A percentile compares a stretch with the other conserved stretches of the same genome.
Evolutionary conservation across 768 basidiomycete species (phyloP).

Genomic region (Lentinus brumalis): DNA sequence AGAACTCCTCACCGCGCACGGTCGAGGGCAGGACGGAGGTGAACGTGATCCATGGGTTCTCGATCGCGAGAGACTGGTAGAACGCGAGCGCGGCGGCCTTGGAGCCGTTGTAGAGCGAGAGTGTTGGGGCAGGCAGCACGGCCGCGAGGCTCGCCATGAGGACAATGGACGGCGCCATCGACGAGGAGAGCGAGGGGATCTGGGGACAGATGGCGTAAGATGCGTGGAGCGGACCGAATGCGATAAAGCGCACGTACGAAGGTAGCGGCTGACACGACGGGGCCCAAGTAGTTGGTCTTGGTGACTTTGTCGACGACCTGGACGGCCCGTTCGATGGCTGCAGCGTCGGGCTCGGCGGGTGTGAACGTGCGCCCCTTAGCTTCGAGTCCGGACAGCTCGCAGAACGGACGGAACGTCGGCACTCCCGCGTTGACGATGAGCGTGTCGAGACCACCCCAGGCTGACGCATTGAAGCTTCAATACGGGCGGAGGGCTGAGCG

Average conservation of each 20-base stretch:
- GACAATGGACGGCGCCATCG: slow-evolving; percentile 69
- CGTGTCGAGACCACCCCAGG: slow-evolving; percentile 83
- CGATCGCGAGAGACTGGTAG: slow-evolving; percentile 78
- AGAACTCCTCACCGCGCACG: slow-evolving; percentile 71
- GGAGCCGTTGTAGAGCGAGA: slow-evolving; percentile 79
- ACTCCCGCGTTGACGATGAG: slow-evolving; percentile 83
- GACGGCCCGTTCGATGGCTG: slow-evolving; percentile 61
- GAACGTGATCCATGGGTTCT: slow-evolving; percentile 71
- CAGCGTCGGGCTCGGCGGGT: slow-evolving; percentile 43
- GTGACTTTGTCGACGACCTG: slow-evolving; percentile 59
- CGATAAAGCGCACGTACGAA: slow-evolving; percentile 51
- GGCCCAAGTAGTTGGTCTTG: slow-evolving; percentile 68
- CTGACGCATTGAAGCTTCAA: slow-evolving; percentile 40
- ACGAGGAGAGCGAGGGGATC: slow-evolving; percentile 76
- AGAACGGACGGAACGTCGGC: slow-evolving; percentile 74
- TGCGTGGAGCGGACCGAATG: not conserved
- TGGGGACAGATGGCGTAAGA: slow-evolving; percentile 30
- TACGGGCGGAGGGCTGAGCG: not conserved
- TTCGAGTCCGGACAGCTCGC: slow-evolving; percentile 66
- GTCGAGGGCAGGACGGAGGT: slow-evolving; percentile 65
- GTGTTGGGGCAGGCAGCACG: slow-evolving; percentile 82
- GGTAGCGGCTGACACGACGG: slow-evolving; percentile 66
- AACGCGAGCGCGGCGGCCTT: slow-evolving; percentile 80
- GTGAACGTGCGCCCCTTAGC: slow-evolving; percentile 35
- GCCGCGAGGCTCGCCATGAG: slow-evolving; percentile 80